Evolutionary conservation across 192 early-diverging fungal genomes (phyloP), one percentile per base, ranked within the genome.

Genomic region (Bifiguratus adelaidae): DNA sequence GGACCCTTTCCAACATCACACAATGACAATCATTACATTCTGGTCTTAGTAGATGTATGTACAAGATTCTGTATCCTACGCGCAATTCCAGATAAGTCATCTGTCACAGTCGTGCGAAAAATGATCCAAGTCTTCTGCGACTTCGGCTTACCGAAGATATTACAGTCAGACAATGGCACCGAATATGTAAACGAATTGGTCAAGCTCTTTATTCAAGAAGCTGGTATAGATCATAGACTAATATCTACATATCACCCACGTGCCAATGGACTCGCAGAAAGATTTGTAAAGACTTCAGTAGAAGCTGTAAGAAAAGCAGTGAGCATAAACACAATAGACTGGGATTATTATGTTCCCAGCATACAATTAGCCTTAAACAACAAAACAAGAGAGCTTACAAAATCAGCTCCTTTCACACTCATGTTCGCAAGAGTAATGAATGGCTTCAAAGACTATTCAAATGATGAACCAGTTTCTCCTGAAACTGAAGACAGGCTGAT

Each of bases 231-330:
- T 2, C 63, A 69, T 41, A 34, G 70, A 3, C 29, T 61, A 9
- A 34, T 46, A 18, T 62, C 67, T 24, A 52, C 63, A 2, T 70
- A 67, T 36, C 53, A 68, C 48, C 63, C 67, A 15, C 19, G 60
- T 32, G 63, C 37, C 7, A 76, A 76, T 44, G 67, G 68, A 1
- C 44, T 44, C 15, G 71, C 64, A 13, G 67, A 76, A 59, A 9
- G 61, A 8, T 30, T 28, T 15, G 59, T 71, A 11, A 41, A 55
- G 4, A 58, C 36, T 7, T 47, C 51, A 2, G 30, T 38, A 7
- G n/a, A 52, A 11, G 47, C 61, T 4, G 43, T 72, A 28, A 8
- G 34, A 13, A 65, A 73, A 50, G 30, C 43, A 11, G 41, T 65
- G 3, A 36, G 48, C 29, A 43, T 37, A 12, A 44, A 33, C 16